Base-by-base conservation (phyloP, 257 asterid genomes). In the Gentiana straminea region DNA sequence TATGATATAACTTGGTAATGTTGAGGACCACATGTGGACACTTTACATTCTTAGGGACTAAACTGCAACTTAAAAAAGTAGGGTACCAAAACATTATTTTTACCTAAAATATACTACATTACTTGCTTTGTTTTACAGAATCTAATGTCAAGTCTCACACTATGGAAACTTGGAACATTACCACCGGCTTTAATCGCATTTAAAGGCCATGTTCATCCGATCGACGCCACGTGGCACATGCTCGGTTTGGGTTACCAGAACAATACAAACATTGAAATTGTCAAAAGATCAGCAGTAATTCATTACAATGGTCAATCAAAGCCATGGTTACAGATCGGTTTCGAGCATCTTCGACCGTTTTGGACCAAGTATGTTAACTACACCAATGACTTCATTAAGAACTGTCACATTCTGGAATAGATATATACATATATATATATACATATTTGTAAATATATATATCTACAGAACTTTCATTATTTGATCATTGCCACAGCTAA, bases 101-200 rank as follows among this genome's bases (percentile, higher is more conserved):
- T 61, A 24, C 24, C 24, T 11, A 45, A 43, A 36, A 9, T 63
- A 36, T 63, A 47, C 49, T 11, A 63, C 13, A 7, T 15, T 46
- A 4, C 33, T 13, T 47, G 47, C 47, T 34, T 24, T 33, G 32
- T 48, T 13, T 63, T 74, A 76, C 95, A 89, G 97, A 89, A 89
- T 84, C 81, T 89, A 73, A 81, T 74, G 76, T 89, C 97, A 6
- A 84, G 82, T 78, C 76, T 89, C 64, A 81, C 97, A 24, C 65
- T 89, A 60, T 89, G 97, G 97, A 89, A 83, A 66, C 97, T 89
- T 35, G 97, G 97, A 66, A 89, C 97, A 35, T 84, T 89, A 63
- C 97, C 97, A 44, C 97, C 97, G 13, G 97, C 97, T 75, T 75
- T 89, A 70, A 86, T 89, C 67, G 97, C 97, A 63, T 89, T 89